Conservation (phyloP, 192 early-diverging fungal species). For the Backusella australiensis region DNA sequence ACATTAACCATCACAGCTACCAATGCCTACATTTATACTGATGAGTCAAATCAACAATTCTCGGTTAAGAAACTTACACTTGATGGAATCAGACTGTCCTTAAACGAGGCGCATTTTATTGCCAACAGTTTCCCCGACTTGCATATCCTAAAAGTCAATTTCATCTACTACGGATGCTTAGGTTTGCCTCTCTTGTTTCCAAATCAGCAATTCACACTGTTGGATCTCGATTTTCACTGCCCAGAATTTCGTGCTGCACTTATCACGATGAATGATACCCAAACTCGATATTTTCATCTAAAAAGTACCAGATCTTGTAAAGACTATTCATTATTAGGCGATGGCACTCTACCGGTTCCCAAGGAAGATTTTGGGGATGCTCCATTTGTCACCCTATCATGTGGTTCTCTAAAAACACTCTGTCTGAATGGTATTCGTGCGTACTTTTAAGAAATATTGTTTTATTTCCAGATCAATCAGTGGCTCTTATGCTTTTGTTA, state of each 20-base stretch:
- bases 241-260: neutral
- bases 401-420: neutral
- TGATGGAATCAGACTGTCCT: neutral
- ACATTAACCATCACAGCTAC: neutral
- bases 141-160: neutral
- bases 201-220: neutral
- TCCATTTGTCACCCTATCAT: neutral
- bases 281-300: neutral
- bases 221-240: neutral
- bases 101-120: neutral
- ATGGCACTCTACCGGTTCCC: neutral
- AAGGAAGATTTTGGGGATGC: neutral
- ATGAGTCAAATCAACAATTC: neutral
- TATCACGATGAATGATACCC: neutral
- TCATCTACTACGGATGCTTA: neutral
- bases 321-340: neutral
- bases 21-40: neutral
- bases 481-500: too few species aligned
- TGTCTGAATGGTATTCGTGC: neutral
- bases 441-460: neutral
- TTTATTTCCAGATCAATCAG: too few species aligned
- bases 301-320: neutral
- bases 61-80: neutral
- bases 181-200: neutral
- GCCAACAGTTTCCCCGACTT: neutral